Evolutionary conservation across 331 rosid species (phyloP), one percentile per base, ranked within the genome.

Genomic region (Prunus yedoensis): DNA sequence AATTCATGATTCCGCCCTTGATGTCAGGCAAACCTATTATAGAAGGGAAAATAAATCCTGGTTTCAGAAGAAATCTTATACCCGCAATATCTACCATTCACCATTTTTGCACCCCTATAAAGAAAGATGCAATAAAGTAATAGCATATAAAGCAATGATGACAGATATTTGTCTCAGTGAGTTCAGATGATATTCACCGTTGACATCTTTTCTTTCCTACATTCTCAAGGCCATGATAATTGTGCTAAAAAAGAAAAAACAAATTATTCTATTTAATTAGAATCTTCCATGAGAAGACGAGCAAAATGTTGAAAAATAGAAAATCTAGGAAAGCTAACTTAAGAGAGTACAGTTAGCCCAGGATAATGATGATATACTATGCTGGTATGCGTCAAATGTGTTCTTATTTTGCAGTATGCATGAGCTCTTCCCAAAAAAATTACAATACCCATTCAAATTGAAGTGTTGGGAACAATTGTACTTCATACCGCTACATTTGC

Each of bases 401-500:
- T 52, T 15, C 1, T 52, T 16, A 52, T 52, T 52, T 18, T 52
- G n/a, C 16, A 17, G 20, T 17, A 17, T 15, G 57, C 57, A 52
- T 17, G n/a, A 52, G 9, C 21, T 52, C 57, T 52, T 51, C 51
- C 51, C 51, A 51, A 14, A 52, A 5, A 17, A 52, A 52, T 52
- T 52, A 7, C 21, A 52, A 52, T 6, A 17, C 1, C 57, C n/a
- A 52, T 18, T 52, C 2, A 52, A 52, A 52, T 2, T 52, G 57
- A 16, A 52, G 7, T 10, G 52, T 13, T 10, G 52, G 14, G 5
- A 2, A 47, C 25, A 23, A 21, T 81, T 79, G 41, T 14, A 66
- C 78, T 20, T 59, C 93, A 63, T 89, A 94, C 97, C 53, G 91
- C 89, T 77, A 90, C 74, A 85, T 94, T 91, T 60, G 96, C 99